A percentile compares a stretch with the other conserved stretches of the same genome.
Conservation (phyloP, 352 stramenopile genomes). For the Globisporangium paroecandrum region DNA sequence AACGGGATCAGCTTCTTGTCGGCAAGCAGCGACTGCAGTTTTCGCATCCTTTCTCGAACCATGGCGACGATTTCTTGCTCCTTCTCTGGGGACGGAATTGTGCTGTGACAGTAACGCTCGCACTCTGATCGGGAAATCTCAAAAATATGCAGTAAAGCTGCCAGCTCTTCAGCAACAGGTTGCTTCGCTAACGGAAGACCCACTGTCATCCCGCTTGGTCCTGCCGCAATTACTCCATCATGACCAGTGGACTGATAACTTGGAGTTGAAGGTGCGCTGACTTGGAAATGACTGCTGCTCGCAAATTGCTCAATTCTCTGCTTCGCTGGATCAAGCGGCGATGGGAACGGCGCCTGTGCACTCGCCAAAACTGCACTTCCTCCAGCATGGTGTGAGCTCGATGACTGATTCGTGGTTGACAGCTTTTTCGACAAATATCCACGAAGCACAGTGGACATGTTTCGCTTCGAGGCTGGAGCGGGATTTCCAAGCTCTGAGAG, state of each 20-base stretch:
- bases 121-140: constrained; percentile 62
- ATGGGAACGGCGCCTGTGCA: background rate
- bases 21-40: constrained; percentile 58
- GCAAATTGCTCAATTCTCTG: constrained; percentile 14
- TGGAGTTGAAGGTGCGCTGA: background rate
- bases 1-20: constrained; percentile 73
- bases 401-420: background rate
- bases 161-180: constrained; percentile 39
- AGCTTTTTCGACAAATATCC: constrained; percentile 57
- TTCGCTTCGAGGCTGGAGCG: constrained; percentile 37
- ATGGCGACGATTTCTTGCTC: constrained; percentile 79
- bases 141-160: constrained; percentile 63
- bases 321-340: constrained; percentile 17
- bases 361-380: background rate
- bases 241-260: constrained; percentile 7
- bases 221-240: background rate
- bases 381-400: constrained; percentile 3
- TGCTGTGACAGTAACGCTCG: constrained; percentile 69
- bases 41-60: constrained; percentile 66
- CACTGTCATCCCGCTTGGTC: background rate
- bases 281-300: constrained; percentile 3
- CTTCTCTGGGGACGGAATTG: constrained; percentile 54
- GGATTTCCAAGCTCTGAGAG: constrained; percentile 49
- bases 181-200: constrained; percentile 11
- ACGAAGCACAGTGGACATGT: constrained; percentile 37